These are phyloP conservation scores for Opeltia flavorubescens DNA, from an alignment of 495 filamentous ascomycete species.

Conservation along the genomic window DNA sequence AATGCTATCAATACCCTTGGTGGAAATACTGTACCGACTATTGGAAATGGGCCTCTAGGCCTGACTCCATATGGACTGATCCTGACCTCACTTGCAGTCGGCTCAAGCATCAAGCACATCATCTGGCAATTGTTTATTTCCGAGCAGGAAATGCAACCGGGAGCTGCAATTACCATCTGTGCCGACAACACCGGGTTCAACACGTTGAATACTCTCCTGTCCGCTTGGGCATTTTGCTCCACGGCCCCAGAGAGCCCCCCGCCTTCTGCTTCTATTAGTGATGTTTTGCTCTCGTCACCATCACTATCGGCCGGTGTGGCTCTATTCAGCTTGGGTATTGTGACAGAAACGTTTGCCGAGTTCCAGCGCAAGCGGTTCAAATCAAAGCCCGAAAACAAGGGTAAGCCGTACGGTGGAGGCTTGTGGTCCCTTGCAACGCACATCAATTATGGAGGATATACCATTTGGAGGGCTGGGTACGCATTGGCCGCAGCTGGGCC, in stretches of 20 bases:
- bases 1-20: conserved; percentile 11
- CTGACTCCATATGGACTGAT: conserved; percentile 45
- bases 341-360: conserved; percentile 35
- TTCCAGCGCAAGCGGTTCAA: conserved; percentile 41
- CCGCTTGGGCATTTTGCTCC: conserved; percentile 26
- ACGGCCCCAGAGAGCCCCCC: conserved; percentile 14
- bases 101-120: conserved; percentile 36
- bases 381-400: conserved; percentile 33
- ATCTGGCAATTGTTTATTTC: conserved; percentile 26
- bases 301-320: conserved; percentile 26
- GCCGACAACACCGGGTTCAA: conserved; percentile 35
- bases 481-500: conserved; percentile 34
- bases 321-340: conserved; percentile 33
- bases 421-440: conserved; percentile 40
- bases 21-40: conserved; percentile 7
- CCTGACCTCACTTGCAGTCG: conserved; percentile 39
- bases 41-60: conserved; percentile 20
- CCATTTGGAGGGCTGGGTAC: conserved; percentile 40
- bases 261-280: conserved; percentile 4
- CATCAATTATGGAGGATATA: conserved; percentile 44
- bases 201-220: conserved; percentile 30
- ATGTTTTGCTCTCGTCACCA: conserved; percentile 12
- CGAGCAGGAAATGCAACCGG: conserved; percentile 28
- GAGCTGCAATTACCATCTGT: conserved; percentile 21
- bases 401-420: conserved; percentile 37